A percentile compares a stretch with the other conserved stretches of the same genome.
Evolutionary conservation across 257 asterid species (phyloP).

Genomic region (Solanum commersonii): DNA sequence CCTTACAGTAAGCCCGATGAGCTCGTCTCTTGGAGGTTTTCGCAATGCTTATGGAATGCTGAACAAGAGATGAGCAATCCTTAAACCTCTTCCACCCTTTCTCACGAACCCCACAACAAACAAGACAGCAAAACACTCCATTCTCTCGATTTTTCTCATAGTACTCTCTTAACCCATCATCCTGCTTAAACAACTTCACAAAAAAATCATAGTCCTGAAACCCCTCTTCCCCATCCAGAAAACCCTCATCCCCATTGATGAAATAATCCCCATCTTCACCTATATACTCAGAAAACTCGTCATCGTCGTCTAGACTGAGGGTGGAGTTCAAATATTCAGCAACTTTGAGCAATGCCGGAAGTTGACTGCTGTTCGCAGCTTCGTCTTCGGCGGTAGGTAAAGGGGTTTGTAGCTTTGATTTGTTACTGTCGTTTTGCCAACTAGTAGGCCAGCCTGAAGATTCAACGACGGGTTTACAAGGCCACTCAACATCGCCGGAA

Average conservation of each 20-base stretch:
- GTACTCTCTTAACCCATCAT: slow-evolving; percentile 32
- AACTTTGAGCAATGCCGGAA: slow-evolving; percentile 27
- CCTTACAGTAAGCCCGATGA: slow-evolving; percentile 63
- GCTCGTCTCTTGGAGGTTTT: slow-evolving; percentile 44
- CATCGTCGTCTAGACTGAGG: slow-evolving; percentile 10
- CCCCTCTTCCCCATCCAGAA: slow-evolving; percentile 1
- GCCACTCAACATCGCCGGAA: slow-evolving; percentile 43
- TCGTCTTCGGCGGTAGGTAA: slow-evolving; percentile 24
- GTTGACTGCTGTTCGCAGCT: slow-evolving; percentile 31
- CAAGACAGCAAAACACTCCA: slow-evolving; percentile 65
- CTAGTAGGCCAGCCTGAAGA: slow-evolving; percentile 17
- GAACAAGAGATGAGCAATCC: slow-evolving; percentile 63
- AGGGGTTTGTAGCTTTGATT: slow-evolving; percentile 7
- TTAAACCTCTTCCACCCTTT: slow-evolving; percentile 42
- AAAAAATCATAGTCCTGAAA: slow-evolving; percentile 23
- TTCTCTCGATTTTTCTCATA: slow-evolving; percentile 33
- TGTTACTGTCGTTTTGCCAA: slow-evolving; percentile 18
- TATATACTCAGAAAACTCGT: slow-evolving; percentile 17
- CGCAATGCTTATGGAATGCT: slow-evolving; percentile 41
- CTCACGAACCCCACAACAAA: slow-evolving; percentile 55
- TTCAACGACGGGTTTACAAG: slow-evolving; percentile 22
- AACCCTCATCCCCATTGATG: slow-evolving; percentile 19
- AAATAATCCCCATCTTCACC: slow-evolving; percentile 35
- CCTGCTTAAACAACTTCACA: slow-evolving; percentile 36
- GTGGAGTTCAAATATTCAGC: slow-evolving; percentile 16